A percentile compares a stretch with the other conserved stretches of the same genome.
phyloP scores from a whole-genome alignment of 202 grass and related monocot genomes.

The Schoenoplectus triqueter region DNA sequence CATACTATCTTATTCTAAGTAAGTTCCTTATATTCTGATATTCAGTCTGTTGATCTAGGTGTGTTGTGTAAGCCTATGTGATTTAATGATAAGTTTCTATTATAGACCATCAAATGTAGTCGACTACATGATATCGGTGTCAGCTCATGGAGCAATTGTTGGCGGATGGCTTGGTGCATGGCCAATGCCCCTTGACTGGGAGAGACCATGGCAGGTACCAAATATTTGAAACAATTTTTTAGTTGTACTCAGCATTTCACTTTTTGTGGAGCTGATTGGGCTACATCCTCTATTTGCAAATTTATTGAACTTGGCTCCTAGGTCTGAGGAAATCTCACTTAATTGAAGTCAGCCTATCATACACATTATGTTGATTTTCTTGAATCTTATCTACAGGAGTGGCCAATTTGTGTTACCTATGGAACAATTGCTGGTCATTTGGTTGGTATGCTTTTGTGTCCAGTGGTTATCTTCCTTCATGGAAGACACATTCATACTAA shows the following conservation, averaged over 20 bases:
- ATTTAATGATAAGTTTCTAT: conserved; percentile 45
- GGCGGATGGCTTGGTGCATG: conserved; percentile 95
- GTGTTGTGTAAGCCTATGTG: conserved; percentile 10
- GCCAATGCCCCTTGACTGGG: conserved; percentile 99
- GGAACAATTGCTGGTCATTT: conserved; percentile 71
- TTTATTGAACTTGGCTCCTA: conserved; percentile 12
- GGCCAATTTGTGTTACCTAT: conserved; percentile 89
- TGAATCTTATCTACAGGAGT: conserved; percentile 59
- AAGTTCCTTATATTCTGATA: conserved; percentile 32
- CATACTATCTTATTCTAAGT: conserved; percentile 71
- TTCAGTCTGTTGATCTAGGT: neutral
- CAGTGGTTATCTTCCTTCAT: conserved; percentile 46
- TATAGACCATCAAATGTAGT: conserved; percentile 47
- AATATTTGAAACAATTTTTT: neutral
- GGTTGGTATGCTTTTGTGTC: conserved; percentile 54
- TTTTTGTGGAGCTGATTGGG: neutral
- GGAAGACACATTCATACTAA: conserved; percentile 55
- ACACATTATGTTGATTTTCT: neutral
- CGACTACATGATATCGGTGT: conserved; percentile 69
- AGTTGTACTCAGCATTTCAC: neutral
- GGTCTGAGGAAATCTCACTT: neutral
- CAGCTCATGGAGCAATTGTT: conserved; percentile 77
- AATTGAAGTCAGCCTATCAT: conserved; percentile 9
- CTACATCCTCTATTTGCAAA: neutral
- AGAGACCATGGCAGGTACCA: conserved; percentile 88